phyloP scores from a whole-genome alignment of 1,284 basidiomycete species.

The Tilletia indica region DNA sequence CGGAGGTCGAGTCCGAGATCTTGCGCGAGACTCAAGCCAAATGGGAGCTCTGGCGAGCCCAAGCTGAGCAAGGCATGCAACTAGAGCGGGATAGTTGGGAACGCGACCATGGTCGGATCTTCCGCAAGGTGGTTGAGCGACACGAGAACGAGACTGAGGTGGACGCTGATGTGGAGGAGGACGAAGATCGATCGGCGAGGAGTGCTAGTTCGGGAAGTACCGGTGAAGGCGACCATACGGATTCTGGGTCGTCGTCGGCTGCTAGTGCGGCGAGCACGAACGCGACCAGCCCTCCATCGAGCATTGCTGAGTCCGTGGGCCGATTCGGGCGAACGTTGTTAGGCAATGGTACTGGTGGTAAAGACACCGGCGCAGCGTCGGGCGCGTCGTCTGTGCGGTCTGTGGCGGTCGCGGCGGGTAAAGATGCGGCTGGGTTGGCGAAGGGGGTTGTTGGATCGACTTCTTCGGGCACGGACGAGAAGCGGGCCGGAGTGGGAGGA shows the following conservation, averaged over 20 bases:
- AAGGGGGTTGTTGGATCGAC: not conserved
- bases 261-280: not conserved
- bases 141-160: not conserved
- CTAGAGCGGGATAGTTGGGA: conserved; percentile 8
- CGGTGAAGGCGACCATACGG: not conserved
- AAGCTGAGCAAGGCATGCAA: not conserved
- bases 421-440: not conserved
- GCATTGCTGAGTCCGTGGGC: conserved; percentile 9
- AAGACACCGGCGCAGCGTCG: not conserved
- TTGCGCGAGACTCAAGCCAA: conserved; percentile 16
- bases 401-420: not conserved
- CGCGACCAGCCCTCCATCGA: conserved; percentile 1
- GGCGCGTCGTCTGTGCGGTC: not conserved
- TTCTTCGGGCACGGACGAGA: conserved; percentile 1
- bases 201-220: not conserved
- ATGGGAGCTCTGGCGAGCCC: conserved; percentile 14
- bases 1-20: conserved; percentile 16
- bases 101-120: conserved; percentile 9
- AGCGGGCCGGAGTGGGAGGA: not conserved
- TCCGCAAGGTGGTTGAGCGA: conserved; percentile 5
- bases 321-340: not conserved
- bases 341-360: not conserved
- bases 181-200: conserved; percentile 10
- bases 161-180: not conserved
- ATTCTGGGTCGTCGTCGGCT: not conserved